Evolutionary conservation across 352 stramenopile genomes (phyloP).

Genomic region (Pythium catenulatum): DNA sequence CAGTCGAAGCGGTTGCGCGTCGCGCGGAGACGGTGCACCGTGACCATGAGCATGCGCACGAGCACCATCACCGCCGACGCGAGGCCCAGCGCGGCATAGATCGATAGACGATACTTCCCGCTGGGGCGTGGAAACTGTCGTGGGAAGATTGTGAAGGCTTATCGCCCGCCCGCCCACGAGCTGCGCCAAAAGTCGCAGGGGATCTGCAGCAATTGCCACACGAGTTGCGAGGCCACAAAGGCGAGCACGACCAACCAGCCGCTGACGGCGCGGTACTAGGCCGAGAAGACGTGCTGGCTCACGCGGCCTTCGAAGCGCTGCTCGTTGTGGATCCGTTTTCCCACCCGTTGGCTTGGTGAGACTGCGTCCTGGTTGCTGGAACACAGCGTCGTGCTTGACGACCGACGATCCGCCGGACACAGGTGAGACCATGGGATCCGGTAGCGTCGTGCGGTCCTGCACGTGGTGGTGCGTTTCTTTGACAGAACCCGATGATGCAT

Average conservation of each 20-base stretch:
- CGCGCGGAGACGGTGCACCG: conserved; percentile 71
- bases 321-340: neutral
- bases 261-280: conserved; percentile 52
- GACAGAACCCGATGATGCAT: neutral
- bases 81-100: conserved; percentile 76
- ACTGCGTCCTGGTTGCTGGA: no score
- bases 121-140: conserved; percentile 63
- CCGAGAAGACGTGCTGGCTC: neutral
- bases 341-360: neutral
- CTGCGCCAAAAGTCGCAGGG: neutral
- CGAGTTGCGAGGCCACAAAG: neutral
- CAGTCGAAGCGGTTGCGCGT: conserved; percentile 89
- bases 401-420: no score
- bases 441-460: no score
- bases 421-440: conserved; percentile 65
- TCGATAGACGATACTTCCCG: conserved; percentile 81
- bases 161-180: neutral
- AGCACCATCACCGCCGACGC: conserved; percentile 75
- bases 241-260: neutral
- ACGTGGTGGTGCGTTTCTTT: conserved; percentile 71
- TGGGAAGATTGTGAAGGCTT: no score
- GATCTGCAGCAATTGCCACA: neutral
- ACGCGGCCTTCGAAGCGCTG: neutral
- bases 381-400: no score
- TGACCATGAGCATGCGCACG: conserved; percentile 74